Evolutionary conservation across 192 early-diverging fungal genomes (phyloP).

Genomic region (Coemansia sp.): DNA sequence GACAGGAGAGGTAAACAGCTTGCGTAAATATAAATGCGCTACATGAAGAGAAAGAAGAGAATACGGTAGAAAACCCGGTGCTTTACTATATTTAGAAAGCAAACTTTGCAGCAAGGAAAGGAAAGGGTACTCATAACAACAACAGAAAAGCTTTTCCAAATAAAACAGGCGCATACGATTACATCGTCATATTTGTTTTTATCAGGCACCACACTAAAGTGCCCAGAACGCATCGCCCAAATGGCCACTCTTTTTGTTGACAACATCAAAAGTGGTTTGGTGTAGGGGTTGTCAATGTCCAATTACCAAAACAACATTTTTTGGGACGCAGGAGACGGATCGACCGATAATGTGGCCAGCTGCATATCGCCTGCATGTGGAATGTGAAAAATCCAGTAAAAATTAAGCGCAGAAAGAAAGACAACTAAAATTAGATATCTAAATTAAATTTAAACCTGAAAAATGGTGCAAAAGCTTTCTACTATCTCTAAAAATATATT

Average conservation of each 20-base stretch:
- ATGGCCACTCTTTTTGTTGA: not conserved
- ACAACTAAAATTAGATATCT: no score
- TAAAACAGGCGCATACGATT: not conserved
- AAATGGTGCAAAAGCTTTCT: no score
- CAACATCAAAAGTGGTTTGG: not conserved
- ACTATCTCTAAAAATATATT: no score
- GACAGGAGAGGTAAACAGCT: no score
- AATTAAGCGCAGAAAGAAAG: no score
- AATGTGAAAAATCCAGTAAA: not conserved
- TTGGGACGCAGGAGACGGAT: not conserved
- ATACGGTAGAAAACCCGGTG: not conserved
- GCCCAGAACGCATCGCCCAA: not conserved
- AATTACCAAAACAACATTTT: not conserved
- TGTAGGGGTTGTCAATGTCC: not conserved
- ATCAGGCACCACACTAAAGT: not conserved
- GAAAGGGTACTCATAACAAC: not conserved
- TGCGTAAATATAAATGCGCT: not conserved
- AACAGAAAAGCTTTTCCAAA: not conserved
- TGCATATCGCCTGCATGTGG: not conserved
- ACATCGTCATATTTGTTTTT: not conserved
- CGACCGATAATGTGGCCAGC: not conserved
- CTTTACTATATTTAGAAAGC: not conserved
- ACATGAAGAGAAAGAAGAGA: not conserved
- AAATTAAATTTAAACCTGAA: no score
- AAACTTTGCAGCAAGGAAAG: not conserved